A percentile compares a stretch with the other conserved stretches of the same genome.
These are phyloP conservation scores for Lathyrus oleraceus DNA, from an alignment of 306 rosid genomes.

Conservation along the genomic window DNA sequence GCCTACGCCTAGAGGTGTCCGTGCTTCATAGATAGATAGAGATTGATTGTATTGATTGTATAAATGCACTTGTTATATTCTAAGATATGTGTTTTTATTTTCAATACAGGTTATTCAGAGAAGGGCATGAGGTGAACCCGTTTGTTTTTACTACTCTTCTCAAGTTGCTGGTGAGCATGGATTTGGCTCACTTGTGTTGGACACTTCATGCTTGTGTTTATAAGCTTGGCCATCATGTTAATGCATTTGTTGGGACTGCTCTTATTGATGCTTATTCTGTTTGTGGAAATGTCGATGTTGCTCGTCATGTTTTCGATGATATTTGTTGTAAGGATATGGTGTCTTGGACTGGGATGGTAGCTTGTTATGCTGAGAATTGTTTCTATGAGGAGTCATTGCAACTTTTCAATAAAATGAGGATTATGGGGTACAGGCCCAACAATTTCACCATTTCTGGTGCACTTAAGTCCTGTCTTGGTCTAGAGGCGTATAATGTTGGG, in stretches of 20 bases:
- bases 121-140: constrained; percentile 1
- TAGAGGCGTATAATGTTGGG: not conserved
- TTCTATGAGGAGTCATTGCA: constrained; percentile 11
- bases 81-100: not conserved
- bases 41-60: not conserved
- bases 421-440: not conserved
- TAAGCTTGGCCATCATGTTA: not conserved
- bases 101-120: not conserved
- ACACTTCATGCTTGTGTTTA: constrained; percentile 1
- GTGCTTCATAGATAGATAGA: no score
- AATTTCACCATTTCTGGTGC: constrained; percentile 14
- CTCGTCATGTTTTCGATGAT: not conserved
- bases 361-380: constrained; percentile 18
- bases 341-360: constrained; percentile 19
- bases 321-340: constrained; percentile 13
- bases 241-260: constrained; percentile 9
- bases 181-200: constrained; percentile 16
- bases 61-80: not conserved
- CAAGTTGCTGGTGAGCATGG: constrained; percentile 16
- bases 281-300: constrained; percentile 1
- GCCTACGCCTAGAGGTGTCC: no score
- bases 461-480: constrained; percentile 15
- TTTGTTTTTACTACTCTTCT: constrained; percentile 15
- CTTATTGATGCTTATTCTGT: constrained; percentile 21
- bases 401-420: constrained; percentile 13